A percentile compares a stretch with the other conserved stretches of the same genome.
These are phyloP conservation scores for Coccomyxa subellipsoidea DNA, from an alignment of 163 green algal genomes.

Conservation along the genomic window DNA sequence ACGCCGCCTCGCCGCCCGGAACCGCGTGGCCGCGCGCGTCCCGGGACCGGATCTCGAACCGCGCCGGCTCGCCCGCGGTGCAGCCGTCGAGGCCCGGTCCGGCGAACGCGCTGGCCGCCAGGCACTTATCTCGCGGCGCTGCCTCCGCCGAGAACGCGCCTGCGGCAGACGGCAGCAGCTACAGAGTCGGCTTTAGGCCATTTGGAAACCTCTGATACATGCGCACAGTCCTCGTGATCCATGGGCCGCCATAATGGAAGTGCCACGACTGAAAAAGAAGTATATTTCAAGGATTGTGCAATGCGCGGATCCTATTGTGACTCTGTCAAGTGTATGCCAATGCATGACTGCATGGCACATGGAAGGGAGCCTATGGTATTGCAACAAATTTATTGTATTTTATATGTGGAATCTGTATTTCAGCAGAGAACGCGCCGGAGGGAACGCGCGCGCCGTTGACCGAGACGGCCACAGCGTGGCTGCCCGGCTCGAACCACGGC, in stretches of 20 bases:
- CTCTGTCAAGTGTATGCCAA: no score
- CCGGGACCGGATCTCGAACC: neutral
- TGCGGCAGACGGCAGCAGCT: neutral
- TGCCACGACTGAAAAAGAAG: no score
- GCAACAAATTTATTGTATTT: no score
- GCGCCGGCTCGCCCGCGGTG: neutral
- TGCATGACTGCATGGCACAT: no score
- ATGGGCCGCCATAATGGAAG: no score
- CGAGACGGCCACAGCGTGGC: neutral
- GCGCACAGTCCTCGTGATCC: no score
- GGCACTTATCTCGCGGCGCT: neutral
- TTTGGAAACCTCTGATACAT: no score
- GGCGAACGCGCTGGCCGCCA: slow-evolving; percentile 13
- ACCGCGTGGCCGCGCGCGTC: slow-evolving; percentile 10
- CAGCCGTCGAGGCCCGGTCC: slow-evolving; percentile 7
- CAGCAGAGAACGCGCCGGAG: neutral
- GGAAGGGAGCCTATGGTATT: no score
- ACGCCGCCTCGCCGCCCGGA: neutral
- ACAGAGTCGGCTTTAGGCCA: no score
- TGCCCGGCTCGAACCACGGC: slow-evolving; percentile 1
- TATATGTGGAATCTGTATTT: no score
- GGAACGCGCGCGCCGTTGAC: neutral
- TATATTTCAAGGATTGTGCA: no score
- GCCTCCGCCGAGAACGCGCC: neutral
- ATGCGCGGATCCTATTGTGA: no score